Conservation (phyloP, 768 basidiomycete species). For the Polyporus arcularius region DNA sequence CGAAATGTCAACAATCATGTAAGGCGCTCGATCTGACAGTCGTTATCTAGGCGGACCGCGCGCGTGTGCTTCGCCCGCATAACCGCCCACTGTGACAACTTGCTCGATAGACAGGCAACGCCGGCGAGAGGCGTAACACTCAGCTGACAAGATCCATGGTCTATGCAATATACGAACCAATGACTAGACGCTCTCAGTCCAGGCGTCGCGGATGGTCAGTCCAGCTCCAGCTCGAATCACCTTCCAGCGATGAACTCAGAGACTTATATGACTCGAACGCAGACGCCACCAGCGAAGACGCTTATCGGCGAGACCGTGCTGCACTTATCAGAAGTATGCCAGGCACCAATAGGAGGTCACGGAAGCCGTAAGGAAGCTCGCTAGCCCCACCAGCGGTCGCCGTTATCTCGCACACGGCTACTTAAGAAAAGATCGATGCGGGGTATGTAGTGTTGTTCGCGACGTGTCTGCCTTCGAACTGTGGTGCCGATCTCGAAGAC, state of each 20-base stretch:
- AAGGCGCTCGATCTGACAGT: not conserved
- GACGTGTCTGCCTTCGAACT: not conserved
- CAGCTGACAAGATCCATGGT: no score
- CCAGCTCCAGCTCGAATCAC: no score
- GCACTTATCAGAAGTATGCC: not conserved
- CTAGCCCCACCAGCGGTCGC: not conserved
- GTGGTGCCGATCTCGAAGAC: not conserved
- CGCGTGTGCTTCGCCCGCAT: not conserved
- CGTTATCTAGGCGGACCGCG: not conserved
- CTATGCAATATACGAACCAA: no score
- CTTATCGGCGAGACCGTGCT: not conserved
- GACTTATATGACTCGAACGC: no score
- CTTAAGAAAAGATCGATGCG: slow-evolving; percentile 10
- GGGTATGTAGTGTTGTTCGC: not conserved
- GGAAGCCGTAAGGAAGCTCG: not conserved
- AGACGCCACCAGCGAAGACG: no score
- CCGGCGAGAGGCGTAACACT: no score
- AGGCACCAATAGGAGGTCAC: not conserved
- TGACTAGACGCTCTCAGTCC: no score
- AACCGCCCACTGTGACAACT: no score
- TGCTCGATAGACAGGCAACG: no score
- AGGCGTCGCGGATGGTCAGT: no score
- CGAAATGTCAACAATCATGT: not conserved
- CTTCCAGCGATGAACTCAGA: no score
- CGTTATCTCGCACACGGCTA: slow-evolving; percentile 6